These are phyloP conservation scores for Aphanocladium album DNA, from an alignment of 2,329 filamentous ascomycete species.

Conservation along the genomic window DNA sequence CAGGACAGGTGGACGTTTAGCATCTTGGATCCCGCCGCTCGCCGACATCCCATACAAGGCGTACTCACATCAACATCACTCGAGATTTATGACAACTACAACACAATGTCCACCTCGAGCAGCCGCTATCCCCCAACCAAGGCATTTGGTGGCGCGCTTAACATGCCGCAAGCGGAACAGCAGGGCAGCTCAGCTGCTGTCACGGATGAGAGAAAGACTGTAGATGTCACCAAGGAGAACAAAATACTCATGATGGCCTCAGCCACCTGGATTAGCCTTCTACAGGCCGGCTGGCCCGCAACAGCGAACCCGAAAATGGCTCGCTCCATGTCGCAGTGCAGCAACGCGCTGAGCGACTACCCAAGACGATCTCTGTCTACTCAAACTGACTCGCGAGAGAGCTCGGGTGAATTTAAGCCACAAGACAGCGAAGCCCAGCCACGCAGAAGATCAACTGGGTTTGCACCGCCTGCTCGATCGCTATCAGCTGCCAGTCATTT, in stretches of 20 bases:
- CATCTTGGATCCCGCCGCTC: slow-evolving; percentile 62
- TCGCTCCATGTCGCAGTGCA: slow-evolving; percentile 21
- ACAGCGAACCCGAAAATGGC: slow-evolving; percentile 26
- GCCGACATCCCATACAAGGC: slow-evolving; percentile 71
- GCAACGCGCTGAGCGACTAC: slow-evolving; percentile 16
- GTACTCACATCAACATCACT: slow-evolving; percentile 59
- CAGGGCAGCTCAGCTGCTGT: not conserved
- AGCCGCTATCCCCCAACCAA: slow-evolving; percentile 44
- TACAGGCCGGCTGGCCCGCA: slow-evolving; percentile 32
- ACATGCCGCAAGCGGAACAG: slow-evolving; percentile 11
- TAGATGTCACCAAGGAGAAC: slow-evolving; percentile 27
- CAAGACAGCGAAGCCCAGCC: not conserved
- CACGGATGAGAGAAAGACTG: slow-evolving; percentile 26
- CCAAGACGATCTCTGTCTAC: slow-evolving; percentile 8
- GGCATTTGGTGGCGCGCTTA: slow-evolving; percentile 23
- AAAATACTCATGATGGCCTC: slow-evolving; percentile 35
- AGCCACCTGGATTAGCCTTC: slow-evolving; percentile 33
- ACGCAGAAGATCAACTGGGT: slow-evolving; percentile 7
- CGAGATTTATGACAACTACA: slow-evolving; percentile 66
- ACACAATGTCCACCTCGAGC: slow-evolving; percentile 46
- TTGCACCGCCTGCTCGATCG: slow-evolving; percentile 16
- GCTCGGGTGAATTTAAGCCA: slow-evolving; percentile 4
- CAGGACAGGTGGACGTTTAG: slow-evolving; percentile 66
- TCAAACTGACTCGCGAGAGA: slow-evolving; percentile 11
- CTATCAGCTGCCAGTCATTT: slow-evolving; percentile 23